Conservation (phyloP, 768 basidiomycete genomes). For the Podaxis sp. region DNA sequence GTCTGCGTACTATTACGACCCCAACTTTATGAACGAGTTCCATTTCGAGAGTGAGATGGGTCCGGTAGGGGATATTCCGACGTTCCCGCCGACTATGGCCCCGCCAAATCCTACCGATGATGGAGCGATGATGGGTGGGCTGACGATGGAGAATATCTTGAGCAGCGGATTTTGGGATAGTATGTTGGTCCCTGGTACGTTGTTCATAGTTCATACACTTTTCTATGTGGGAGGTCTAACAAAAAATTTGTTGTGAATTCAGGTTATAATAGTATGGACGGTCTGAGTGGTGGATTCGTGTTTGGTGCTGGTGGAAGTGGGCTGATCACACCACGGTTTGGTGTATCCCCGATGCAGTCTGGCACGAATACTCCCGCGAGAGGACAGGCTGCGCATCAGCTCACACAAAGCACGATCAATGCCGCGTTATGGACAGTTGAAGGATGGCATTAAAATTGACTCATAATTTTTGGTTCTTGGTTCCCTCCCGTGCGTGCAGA, state of each 20-base stretch:
- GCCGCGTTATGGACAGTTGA: constrained; percentile 38
- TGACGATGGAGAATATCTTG: constrained; percentile 84
- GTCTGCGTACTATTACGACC: constrained; percentile 16
- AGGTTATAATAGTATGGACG: constrained; percentile 86
- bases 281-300: constrained; percentile 81
- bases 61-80: constrained; percentile 76
- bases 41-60: constrained; percentile 85
- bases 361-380: constrained; percentile 50
- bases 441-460: constrained; percentile 34
- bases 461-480: constrained; percentile 27
- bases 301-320: constrained; percentile 84
- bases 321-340: constrained; percentile 73
- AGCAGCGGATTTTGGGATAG: constrained; percentile 86
- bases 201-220: background rate
- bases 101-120: constrained; percentile 42
- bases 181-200: constrained; percentile 80
- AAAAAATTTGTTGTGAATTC: background rate
- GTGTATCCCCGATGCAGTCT: constrained; percentile 58
- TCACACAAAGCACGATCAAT: constrained; percentile 49
- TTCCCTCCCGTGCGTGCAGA: background rate
- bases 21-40: constrained; percentile 47
- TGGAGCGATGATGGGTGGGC: constrained; percentile 32
- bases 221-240: background rate
- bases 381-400: constrained; percentile 19
- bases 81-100: constrained; percentile 88